Evolutionary conservation across 768 basidiomycete species (phyloP).

Genomic region (Naganishia kalamii): DNA sequence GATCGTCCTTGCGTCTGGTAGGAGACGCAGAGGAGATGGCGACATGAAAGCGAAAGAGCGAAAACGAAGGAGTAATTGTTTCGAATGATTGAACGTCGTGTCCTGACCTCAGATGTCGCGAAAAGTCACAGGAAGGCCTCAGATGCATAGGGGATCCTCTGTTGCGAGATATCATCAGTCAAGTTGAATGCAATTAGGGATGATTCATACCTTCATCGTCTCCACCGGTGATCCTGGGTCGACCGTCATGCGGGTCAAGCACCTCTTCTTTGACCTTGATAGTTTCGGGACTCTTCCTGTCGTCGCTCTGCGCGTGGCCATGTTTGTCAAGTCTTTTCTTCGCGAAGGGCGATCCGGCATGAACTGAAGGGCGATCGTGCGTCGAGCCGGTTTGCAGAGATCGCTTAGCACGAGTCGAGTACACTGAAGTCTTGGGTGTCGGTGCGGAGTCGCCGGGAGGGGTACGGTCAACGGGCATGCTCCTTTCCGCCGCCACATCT

Average conservation of each 20-base stretch:
- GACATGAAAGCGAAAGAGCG: no score
- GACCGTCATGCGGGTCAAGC: not conserved
- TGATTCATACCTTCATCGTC: constrained; percentile 9
- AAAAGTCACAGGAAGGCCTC: not conserved
- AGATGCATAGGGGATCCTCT: constrained; percentile 9
- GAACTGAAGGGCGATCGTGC: not conserved
- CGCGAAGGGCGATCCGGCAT: not conserved
- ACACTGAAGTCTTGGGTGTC: not conserved
- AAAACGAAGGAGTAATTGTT: not conserved
- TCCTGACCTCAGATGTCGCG: not conserved
- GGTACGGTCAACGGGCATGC: not conserved
- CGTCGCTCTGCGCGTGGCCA: not conserved
- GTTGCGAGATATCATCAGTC: not conserved
- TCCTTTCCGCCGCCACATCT: no score
- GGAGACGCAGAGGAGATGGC: no score
- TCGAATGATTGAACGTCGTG: constrained; percentile 4
- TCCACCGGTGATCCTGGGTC: constrained; percentile 6
- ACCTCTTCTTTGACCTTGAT: constrained; percentile 13
- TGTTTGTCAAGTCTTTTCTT: not conserved
- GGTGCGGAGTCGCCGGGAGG: not conserved
- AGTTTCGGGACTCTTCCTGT: not conserved
- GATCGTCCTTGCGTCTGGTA: no score
- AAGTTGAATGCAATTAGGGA: constrained; percentile 1
- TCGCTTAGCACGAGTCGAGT: not conserved
- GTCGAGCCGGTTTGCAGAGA: not conserved